These are phyloP conservation scores for Cercospora brassicicola DNA, from an alignment of 2,329 filamentous ascomycete species.

Conservation along the genomic window DNA sequence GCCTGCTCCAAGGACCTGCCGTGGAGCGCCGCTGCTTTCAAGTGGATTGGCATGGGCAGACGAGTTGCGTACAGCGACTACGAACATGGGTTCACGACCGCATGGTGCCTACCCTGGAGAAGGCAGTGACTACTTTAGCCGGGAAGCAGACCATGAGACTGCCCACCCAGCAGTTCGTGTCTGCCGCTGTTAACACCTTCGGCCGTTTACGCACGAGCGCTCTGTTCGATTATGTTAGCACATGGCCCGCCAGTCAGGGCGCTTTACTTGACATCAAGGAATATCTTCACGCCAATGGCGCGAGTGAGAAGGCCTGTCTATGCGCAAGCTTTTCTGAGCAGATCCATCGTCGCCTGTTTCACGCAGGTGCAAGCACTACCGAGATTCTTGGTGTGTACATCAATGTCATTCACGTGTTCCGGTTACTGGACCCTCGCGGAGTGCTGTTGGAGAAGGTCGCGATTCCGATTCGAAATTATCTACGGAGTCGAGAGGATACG, in stretches of 20 bases:
- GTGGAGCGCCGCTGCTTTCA: slow-evolving; percentile 60
- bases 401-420: slow-evolving; percentile 74
- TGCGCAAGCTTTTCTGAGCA: slow-evolving; percentile 68
- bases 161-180: slow-evolving; percentile 62
- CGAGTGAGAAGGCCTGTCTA: slow-evolving; percentile 67
- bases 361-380: slow-evolving; percentile 73
- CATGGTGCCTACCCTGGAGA: slow-evolving; percentile 64
- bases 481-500: slow-evolving; percentile 75
- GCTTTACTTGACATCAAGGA: slow-evolving; percentile 70
- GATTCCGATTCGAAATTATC: slow-evolving; percentile 69
- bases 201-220: slow-evolving; percentile 68
- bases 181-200: slow-evolving; percentile 67
- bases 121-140: slow-evolving; percentile 43
- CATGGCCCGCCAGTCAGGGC: slow-evolving; percentile 70
- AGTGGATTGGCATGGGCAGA: slow-evolving; percentile 59
- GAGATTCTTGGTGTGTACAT: slow-evolving; percentile 77
- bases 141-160: slow-evolving; percentile 26
- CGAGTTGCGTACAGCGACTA: slow-evolving; percentile 60
- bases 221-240: slow-evolving; percentile 75
- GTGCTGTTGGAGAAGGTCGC: slow-evolving; percentile 75
- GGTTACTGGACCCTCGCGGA: slow-evolving; percentile 72
- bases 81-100: slow-evolving; percentile 67
- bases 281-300: slow-evolving; percentile 66
- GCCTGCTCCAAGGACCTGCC: slow-evolving; percentile 61
- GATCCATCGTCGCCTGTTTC: slow-evolving; percentile 66